Evolutionary conservation across 2,329 filamentous ascomycete species (phyloP), one percentile per base, ranked within the genome.

Genomic region (Curvularia eragrostidis): DNA sequence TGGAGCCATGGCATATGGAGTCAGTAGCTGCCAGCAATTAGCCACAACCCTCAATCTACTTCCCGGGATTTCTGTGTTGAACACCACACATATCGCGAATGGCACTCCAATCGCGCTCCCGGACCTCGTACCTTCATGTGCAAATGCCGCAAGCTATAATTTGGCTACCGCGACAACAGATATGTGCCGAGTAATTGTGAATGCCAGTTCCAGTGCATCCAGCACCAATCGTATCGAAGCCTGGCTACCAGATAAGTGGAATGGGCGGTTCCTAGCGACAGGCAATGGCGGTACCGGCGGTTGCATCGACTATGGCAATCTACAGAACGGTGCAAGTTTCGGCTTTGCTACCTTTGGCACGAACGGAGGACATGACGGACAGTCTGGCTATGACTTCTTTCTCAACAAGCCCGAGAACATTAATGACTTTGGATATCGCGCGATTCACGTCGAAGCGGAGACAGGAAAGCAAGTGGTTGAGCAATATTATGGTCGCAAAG

Each of bases 361-460:
- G 4, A 78, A 79, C 56, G 75, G 69, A n/a, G 77, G 77, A 3
- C 76, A 79, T 58, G 75, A 78, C 52, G 77, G 77, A 10, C 74
- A 72, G 7, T 75, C 73, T 3, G 81, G 80, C 12, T 62, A 69
- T 18, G 71, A 78, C 2, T 82, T 83, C 58, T 82, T 82, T 56
- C 51, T 60, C 10, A 72, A 77, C 19, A 79, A 81, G 30, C 71
- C 76, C 0, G 80, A 81, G 21, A 75, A 81, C 2, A 61, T 83
- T 1, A 72, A 74, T 34, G 82, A 84, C 61, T 83, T 81, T 63
- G 79, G 78, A 7, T 82, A 78, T 54, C 73, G 78, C 5, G 75
- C 78, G 18, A 56, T 65, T 2, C 61, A 67, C 21, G 55, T 56
- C 10, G 61, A 59, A 21, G 61, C 61, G 15, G 51, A 56, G 21